These are phyloP conservation scores for Catunica adiposa DNA, from an alignment of 2,329 filamentous ascomycete species.

Conservation along the genomic window DNA sequence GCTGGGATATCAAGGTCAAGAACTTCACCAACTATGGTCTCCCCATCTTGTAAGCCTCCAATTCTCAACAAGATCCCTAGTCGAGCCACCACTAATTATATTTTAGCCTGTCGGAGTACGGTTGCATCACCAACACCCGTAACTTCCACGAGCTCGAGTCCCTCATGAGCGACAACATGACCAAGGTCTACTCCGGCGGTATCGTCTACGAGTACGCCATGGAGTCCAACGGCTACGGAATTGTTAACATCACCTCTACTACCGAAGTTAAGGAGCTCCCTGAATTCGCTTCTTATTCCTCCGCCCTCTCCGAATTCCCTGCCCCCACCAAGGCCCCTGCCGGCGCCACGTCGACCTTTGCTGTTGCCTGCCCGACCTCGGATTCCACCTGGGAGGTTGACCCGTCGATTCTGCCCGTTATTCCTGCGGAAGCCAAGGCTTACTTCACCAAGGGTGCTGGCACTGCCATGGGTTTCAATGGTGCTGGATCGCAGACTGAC, in stretches of 20 bases:
- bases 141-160: slow-evolving; percentile 64
- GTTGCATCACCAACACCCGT: slow-evolving; percentile 69
- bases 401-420: slow-evolving; percentile 32
- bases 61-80: neutral
- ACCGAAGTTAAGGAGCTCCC: slow-evolving; percentile 37
- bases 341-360: slow-evolving; percentile 30
- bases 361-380: slow-evolving; percentile 32
- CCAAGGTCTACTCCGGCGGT: slow-evolving; percentile 79
- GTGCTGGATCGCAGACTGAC: slow-evolving; percentile 37
- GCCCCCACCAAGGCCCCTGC: slow-evolving; percentile 35
- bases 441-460: slow-evolving; percentile 39
- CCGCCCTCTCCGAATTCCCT: slow-evolving; percentile 32
- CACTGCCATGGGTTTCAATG: slow-evolving; percentile 34
- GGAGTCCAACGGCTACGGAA: slow-evolving; percentile 64
- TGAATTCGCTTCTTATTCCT: slow-evolving; percentile 44
- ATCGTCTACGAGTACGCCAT: slow-evolving; percentile 89
- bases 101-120: slow-evolving; percentile 67
- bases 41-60: slow-evolving; percentile 51
- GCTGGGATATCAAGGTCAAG: slow-evolving; percentile 78
- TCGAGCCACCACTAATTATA: neutral
- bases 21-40: slow-evolving; percentile 76
- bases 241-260: slow-evolving; percentile 44
- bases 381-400: slow-evolving; percentile 35
- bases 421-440: slow-evolving; percentile 33
- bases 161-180: slow-evolving; percentile 75